Evolutionary conservation across 805 yeast genomes (phyloP).

Genomic region (Zygosaccharomyces bisporus): DNA sequence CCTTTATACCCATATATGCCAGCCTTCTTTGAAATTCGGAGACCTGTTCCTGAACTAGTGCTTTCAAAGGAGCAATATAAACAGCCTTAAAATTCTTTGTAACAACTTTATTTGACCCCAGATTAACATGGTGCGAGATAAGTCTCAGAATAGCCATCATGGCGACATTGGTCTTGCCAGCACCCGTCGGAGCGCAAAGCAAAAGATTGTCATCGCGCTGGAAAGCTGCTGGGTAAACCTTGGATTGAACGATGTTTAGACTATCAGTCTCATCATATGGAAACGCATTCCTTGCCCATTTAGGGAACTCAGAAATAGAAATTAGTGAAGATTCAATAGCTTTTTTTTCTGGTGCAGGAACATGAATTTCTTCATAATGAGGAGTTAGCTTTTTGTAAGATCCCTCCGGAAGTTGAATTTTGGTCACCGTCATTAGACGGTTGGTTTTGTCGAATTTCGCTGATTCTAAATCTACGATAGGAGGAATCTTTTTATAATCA

Average conservation of each 20-base stretch:
- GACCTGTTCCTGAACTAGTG: constrained; percentile 92
- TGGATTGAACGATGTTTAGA: constrained; percentile 80
- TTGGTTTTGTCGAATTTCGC: constrained; percentile 70
- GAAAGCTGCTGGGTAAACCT: constrained; percentile 77
- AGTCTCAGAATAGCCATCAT: constrained; percentile 71
- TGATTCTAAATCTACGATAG: constrained; percentile 57
- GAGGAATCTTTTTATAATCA: constrained; percentile 24
- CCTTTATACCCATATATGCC: constrained; percentile 58
- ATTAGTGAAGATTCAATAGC: constrained; percentile 44
- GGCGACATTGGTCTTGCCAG: constrained; percentile 97
- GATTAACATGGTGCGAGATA: constrained; percentile 49
- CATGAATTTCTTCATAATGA: constrained; percentile 80
- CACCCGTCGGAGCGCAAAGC: constrained; percentile 97
- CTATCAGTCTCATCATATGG: constrained; percentile 60
- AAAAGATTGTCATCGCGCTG: constrained; percentile 64
- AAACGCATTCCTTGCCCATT: constrained; percentile 78
- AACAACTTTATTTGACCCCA: constrained; percentile 46
- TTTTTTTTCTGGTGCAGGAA: constrained; percentile 77
- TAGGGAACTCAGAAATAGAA: constrained; percentile 61
- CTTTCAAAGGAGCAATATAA: constrained; percentile 90
- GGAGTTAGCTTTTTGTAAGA: constrained; percentile 72
- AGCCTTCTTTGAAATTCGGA: constrained; percentile 76
- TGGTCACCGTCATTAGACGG: constrained; percentile 60
- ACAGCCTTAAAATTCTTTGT: constrained; percentile 67
- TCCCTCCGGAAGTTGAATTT: constrained; percentile 75